phyloP scores from a whole-genome alignment of 2,329 filamentous ascomycete species.

The Pezizomycotina sp. region DNA sequence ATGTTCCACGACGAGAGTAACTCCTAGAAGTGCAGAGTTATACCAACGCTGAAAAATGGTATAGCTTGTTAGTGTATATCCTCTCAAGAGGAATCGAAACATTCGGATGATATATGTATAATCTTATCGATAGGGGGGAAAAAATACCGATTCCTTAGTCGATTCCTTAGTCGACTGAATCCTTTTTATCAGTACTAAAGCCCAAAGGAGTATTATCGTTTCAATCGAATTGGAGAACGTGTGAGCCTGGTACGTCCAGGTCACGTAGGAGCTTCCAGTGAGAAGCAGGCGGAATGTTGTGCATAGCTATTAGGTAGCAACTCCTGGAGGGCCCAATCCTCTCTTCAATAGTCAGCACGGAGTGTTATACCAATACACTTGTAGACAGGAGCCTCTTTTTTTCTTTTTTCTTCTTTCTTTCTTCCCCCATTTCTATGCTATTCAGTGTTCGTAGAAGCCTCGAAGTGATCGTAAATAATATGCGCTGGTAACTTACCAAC shows the following conservation, averaged over 20 bases:
- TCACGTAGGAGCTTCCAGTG: slow-evolving; percentile 91
- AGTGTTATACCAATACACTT: background rate
- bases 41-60: slow-evolving; percentile 9
- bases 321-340: slow-evolving; percentile 95
- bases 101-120: no score
- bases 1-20: slow-evolving; percentile 67
- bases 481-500: slow-evolving; percentile 34
- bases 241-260: slow-evolving; percentile 96
- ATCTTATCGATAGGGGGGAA: no score
- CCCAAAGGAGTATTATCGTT: slow-evolving; percentile 84
- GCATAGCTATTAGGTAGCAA: slow-evolving; percentile 55
- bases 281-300: slow-evolving; percentile 59
- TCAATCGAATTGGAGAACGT: slow-evolving; percentile 97
- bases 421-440: background rate
- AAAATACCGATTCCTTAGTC: slow-evolving; percentile 2
- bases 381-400: no score
- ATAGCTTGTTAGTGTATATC: slow-evolving; percentile 2
- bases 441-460: no score
- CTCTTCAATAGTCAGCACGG: slow-evolving; percentile 28
- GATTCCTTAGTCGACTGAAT: slow-evolving; percentile 57
- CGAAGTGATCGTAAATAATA: no score
- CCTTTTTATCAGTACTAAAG: slow-evolving; percentile 74
- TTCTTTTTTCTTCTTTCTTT: no score
- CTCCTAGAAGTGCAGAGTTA: slow-evolving; percentile 54
- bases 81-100: slow-evolving; percentile 16